A percentile compares a stretch with the other conserved stretches of the same genome.
phyloP scores from a whole-genome alignment of 2,329 filamentous ascomycete species.

The Diaporthe caulivora region DNA sequence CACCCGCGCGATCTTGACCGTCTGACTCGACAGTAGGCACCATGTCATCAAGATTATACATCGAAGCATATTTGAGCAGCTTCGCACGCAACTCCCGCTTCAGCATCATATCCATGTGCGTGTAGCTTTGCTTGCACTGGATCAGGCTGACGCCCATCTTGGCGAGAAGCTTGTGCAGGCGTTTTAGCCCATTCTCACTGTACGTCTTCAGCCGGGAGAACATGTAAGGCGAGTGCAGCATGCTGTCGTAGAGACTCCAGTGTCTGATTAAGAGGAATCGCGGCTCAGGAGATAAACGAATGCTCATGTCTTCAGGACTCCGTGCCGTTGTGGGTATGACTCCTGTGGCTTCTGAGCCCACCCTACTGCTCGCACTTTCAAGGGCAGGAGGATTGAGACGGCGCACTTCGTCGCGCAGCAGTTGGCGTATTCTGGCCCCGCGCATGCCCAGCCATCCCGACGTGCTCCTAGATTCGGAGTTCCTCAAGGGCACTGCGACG shows the following conservation, averaged over 20 bases:
- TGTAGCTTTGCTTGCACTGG: constrained; percentile 95
- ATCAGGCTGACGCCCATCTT: constrained; percentile 98
- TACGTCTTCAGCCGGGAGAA: constrained; percentile 93
- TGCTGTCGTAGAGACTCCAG: constrained; percentile 98
- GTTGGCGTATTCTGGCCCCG: constrained; percentile 85
- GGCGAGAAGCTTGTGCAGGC: constrained; percentile 91
- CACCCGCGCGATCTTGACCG: constrained; percentile 75
- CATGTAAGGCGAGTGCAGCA: constrained; percentile 96
- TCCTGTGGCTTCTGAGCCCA: constrained; percentile 76
- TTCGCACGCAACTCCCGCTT: constrained; percentile 89
- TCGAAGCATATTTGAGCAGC: constrained; percentile 88
- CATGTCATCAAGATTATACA: constrained; percentile 94
- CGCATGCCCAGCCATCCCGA: constrained; percentile 86
- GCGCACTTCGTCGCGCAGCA: constrained; percentile 92
- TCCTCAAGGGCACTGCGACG: constrained; percentile 71
- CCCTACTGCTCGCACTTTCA: constrained; percentile 67
- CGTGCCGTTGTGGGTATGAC: constrained; percentile 90
- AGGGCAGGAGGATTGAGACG: constrained; percentile 86
- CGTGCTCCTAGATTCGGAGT: constrained; percentile 66
- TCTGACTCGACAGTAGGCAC: constrained; percentile 84
- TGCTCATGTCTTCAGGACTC: constrained; percentile 91
- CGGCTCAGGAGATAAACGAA: constrained; percentile 92
- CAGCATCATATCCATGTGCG: constrained; percentile 98
- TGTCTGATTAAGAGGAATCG: constrained; percentile 93
- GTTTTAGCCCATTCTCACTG: constrained; percentile 89